Evolutionary conservation across 163 green algal species (phyloP).

Genomic region (Chlamydomonas reinhardtii): DNA sequence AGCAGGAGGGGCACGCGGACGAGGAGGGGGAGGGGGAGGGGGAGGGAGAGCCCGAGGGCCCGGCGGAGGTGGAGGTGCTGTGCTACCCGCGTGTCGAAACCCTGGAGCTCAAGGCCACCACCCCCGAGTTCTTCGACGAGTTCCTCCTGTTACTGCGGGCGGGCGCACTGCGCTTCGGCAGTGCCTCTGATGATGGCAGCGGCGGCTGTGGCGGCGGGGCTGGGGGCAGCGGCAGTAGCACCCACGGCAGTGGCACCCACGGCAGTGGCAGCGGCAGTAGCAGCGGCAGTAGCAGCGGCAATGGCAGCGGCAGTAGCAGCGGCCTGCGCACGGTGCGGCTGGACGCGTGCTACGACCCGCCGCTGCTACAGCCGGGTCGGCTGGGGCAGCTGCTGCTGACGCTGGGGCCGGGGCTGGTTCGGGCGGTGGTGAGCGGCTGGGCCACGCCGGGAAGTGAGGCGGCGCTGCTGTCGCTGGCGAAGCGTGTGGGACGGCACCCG

Average conservation of each 20-base stretch:
- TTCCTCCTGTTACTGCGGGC: background rate
- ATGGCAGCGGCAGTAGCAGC: background rate
- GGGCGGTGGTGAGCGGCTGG: slow-evolving; percentile 33
- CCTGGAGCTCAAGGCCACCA: slow-evolving; percentile 30
- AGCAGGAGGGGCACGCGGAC: no score
- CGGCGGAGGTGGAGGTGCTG: background rate
- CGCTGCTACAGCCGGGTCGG: background rate
- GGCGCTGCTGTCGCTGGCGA: slow-evolving; percentile 14
- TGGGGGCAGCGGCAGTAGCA: background rate
- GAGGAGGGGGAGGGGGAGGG: background rate
- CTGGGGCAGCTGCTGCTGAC: slow-evolving; percentile 24
- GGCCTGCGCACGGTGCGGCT: background rate
- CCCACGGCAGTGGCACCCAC: background rate
- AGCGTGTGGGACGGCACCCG: background rate
- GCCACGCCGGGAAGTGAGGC: slow-evolving; percentile 38
- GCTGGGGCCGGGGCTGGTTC: slow-evolving; percentile 24
- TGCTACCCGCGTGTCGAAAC: background rate
- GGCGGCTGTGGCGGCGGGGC: background rate
- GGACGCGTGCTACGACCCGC: slow-evolving; percentile 39
- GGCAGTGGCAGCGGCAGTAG: background rate
- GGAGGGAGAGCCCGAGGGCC: background rate
- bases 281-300: background rate
- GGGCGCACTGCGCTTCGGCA: background rate
- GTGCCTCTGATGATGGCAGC: no score
- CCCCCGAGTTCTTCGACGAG: slow-evolving; percentile 37